phyloP scores from a whole-genome alignment of 2,329 filamentous ascomycete genomes.

The Aspergillus puulaauensis region DNA sequence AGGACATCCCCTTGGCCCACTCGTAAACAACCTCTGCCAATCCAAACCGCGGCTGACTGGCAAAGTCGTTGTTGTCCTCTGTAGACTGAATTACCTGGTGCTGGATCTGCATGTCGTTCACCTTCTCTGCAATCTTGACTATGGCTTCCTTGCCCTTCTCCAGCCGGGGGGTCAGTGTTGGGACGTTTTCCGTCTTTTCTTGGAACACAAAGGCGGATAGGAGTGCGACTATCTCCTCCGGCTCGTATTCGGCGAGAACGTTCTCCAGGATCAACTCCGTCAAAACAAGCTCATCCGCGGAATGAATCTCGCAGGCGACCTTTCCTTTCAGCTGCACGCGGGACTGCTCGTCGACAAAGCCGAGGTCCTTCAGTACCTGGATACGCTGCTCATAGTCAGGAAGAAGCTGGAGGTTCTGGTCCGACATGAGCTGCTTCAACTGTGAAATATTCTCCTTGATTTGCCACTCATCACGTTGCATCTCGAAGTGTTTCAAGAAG shows the following conservation, averaged over 20 bases:
- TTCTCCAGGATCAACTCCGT: constrained; percentile 97
- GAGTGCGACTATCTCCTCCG: constrained; percentile 92
- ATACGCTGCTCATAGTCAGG: constrained; percentile 97
- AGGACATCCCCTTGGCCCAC: constrained; percentile 96
- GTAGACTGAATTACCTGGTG: constrained; percentile 89
- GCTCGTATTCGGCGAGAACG: constrained; percentile 89
- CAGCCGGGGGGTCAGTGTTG: constrained; percentile 76
- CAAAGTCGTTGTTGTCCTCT: constrained; percentile 91
- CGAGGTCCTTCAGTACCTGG: constrained; percentile 84
- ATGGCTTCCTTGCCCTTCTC: constrained; percentile 83
- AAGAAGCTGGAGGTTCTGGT: constrained; percentile 92
- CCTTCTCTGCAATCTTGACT: constrained; percentile 84
- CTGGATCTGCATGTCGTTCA: constrained; percentile 83
- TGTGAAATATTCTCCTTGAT: constrained; percentile 91
- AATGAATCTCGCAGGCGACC: constrained; percentile 97
- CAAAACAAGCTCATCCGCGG: constrained; percentile 90
- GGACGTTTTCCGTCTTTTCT: constrained; percentile 84
- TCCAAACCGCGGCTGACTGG: constrained; percentile 81
- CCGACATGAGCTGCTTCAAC: constrained; percentile 84
- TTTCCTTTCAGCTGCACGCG: constrained; percentile 96
- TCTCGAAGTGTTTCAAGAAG: constrained; percentile 90
- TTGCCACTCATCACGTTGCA: constrained; percentile 95
- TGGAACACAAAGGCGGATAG: constrained; percentile 96
- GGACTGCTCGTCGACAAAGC: constrained; percentile 82
- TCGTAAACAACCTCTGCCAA: constrained; percentile 98